Percentiles rank a stretch among this genome's conserved stretches.
phyloP scores from a whole-genome alignment of 129 eudicot genomes.

The Erigeron canadensis region DNA sequence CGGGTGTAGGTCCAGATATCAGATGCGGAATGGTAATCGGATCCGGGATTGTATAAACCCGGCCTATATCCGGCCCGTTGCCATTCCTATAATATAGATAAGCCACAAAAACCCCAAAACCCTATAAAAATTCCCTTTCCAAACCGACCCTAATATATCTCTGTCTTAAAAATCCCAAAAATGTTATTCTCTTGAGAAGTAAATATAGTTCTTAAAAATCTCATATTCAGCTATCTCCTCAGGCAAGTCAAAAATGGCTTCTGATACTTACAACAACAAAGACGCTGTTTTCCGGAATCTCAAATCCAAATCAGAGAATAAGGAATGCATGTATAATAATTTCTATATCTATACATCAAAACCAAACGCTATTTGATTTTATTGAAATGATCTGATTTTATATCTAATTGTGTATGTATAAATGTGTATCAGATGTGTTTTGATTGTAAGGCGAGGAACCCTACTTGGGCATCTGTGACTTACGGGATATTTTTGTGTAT shows the following conservation, averaged over 20 bases:
- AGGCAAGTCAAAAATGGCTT: neutral
- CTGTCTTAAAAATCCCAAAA: too few species aligned
- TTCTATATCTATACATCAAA: conserved; percentile 28
- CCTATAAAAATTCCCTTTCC: too few species aligned
- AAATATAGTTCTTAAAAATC: too few species aligned
- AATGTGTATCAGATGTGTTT: conserved; percentile 94
- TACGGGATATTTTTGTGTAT: conserved; percentile 95
- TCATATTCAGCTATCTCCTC: too few species aligned
- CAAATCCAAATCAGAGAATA: conserved; percentile 1
- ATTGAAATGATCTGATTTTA: conserved; percentile 33
- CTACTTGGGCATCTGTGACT: conserved; percentile 98
- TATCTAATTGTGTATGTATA: conserved; percentile 22
- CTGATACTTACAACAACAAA: conserved; percentile 1
- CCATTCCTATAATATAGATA: too few species aligned
- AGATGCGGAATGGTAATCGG: too few species aligned
- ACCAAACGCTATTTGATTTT: conserved; percentile 44
- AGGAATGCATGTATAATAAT: neutral
- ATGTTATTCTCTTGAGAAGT: too few species aligned
- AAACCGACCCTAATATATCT: too few species aligned
- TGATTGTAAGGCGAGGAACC: conserved; percentile 97
- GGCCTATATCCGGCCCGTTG: too few species aligned
- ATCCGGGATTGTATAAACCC: too few species aligned
- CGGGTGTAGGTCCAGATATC: too few species aligned
- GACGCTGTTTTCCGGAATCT: neutral
- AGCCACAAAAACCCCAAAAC: too few species aligned